A percentile compares a stretch with the other conserved stretches of the same genome.
Evolutionary conservation across 345 rosid species (phyloP).

Genomic region (Lepidium didymum): DNA sequence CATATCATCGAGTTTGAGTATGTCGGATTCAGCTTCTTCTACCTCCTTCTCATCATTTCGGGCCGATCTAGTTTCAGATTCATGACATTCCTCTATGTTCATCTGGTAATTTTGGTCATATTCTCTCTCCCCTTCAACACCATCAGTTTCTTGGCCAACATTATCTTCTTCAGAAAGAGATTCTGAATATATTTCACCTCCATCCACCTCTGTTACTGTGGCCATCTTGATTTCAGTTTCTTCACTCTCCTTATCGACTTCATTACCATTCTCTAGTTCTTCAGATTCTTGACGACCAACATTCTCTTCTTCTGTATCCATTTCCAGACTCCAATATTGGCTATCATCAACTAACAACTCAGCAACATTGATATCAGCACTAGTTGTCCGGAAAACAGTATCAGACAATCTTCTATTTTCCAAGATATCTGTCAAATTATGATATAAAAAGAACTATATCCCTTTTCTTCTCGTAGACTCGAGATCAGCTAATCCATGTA

Average conservation of each 20-base stretch:
- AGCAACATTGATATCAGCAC: slow-evolving; percentile 15
- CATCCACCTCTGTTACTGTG: background rate
- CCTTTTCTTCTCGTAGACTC: slow-evolving; percentile 13
- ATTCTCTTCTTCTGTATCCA: slow-evolving; percentile 1
- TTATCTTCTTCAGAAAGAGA: slow-evolving; percentile 2
- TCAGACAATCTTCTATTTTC: slow-evolving; percentile 10
- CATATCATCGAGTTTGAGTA: background rate
- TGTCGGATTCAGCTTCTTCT: background rate
- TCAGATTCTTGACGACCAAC: background rate
- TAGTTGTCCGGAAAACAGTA: slow-evolving; percentile 17
- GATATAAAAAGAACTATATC: slow-evolving; percentile 3
- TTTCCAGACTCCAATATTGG: background rate
- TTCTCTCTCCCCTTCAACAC: slow-evolving; percentile 9
- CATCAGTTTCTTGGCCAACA: slow-evolving; percentile 1
- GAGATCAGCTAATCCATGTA: slow-evolving; percentile 17
- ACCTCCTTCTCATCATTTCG: slow-evolving; percentile 19
- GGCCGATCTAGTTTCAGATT: background rate
- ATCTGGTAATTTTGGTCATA: slow-evolving; percentile 16
- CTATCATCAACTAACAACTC: slow-evolving; percentile 12
- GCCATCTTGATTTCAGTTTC: slow-evolving; percentile 11
- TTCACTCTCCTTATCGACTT: background rate
- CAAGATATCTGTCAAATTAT: slow-evolving; percentile 12
- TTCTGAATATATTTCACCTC: background rate
- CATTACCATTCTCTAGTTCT: background rate
- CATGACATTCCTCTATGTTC: slow-evolving; percentile 14